Evolutionary conservation across 805 yeast species (phyloP).

Genomic region (Zygosaccharomyces siamensis): DNA sequence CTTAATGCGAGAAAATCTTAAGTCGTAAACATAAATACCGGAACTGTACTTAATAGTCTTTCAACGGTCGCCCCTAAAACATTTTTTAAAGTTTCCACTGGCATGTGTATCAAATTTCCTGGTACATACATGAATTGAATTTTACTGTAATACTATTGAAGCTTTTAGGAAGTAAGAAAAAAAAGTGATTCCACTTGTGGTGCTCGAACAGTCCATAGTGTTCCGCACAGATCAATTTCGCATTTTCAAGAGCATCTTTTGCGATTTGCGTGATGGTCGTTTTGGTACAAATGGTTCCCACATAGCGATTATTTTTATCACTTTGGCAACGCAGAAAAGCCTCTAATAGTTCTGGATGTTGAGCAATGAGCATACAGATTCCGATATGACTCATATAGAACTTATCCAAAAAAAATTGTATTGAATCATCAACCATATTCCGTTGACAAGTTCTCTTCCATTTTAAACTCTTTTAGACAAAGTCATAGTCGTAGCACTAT

Average conservation of each 20-base stretch:
- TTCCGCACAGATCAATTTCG: constrained; percentile 85
- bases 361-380: constrained; percentile 91
- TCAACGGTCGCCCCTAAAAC: constrained; percentile 87
- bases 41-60: constrained; percentile 49
- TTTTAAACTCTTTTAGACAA: constrained; percentile 87
- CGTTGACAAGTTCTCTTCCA: constrained; percentile 59
- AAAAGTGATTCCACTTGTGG: constrained; percentile 79
- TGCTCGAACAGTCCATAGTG: constrained; percentile 80
- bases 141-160: constrained; percentile 32
- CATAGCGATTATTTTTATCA: constrained; percentile 49
- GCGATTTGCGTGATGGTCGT: constrained; percentile 82
- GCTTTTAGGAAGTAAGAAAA: constrained; percentile 10
- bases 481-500: constrained; percentile 89
- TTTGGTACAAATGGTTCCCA: constrained; percentile 82
- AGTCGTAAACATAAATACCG: constrained; percentile 46
- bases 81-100: constrained; percentile 83
- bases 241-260: constrained; percentile 84
- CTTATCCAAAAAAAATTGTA: constrained; percentile 77
- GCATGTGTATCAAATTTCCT: constrained; percentile 86
- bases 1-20: constrained; percentile 76
- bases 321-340: constrained; percentile 4
- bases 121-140: constrained; percentile 87
- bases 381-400: constrained; percentile 91
- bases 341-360: constrained; percentile 65
- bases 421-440: constrained; percentile 58